phyloP scores from a whole-genome alignment of 148 eudicot species.

The Chenopodium suecicum region DNA sequence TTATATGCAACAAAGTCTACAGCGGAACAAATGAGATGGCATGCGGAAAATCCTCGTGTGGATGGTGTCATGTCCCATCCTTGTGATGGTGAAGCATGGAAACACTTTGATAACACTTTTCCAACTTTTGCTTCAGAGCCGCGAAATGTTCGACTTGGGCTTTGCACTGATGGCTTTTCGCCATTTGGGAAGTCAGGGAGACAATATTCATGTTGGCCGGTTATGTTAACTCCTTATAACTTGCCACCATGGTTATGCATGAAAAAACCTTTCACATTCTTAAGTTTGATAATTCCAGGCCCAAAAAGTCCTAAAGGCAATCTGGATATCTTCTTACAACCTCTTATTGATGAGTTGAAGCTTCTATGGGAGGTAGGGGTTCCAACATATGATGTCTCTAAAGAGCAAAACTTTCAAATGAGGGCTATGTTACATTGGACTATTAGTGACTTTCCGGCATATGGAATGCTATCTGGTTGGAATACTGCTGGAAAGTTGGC shows the following conservation, averaged over 20 bases:
- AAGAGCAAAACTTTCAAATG: background rate
- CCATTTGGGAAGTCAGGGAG: too few species aligned
- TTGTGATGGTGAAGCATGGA: too few species aligned
- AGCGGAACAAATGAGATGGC: too few species aligned
- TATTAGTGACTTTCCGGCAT: background rate
- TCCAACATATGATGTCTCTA: background rate
- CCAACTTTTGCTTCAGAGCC: background rate
- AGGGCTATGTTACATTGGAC: background rate
- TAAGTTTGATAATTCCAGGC: background rate
- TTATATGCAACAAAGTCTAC: too few species aligned
- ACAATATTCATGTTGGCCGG: too few species aligned
- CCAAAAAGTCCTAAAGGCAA: background rate
- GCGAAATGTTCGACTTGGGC: slow-evolving; percentile 1
- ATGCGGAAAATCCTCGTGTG: too few species aligned
- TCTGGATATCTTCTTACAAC: background rate
- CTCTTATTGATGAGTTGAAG: background rate
- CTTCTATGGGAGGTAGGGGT: background rate
- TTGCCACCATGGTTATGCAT: too few species aligned
- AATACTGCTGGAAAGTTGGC: background rate
- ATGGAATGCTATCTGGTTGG: background rate
- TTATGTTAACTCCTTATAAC: too few species aligned
- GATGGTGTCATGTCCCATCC: too few species aligned
- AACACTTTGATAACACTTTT: too few species aligned
- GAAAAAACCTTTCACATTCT: background rate
- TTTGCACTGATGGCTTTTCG: background rate